phyloP scores from a whole-genome alignment of 192 early-diverging fungal genomes.

The Rhizophagus clarus region DNA sequence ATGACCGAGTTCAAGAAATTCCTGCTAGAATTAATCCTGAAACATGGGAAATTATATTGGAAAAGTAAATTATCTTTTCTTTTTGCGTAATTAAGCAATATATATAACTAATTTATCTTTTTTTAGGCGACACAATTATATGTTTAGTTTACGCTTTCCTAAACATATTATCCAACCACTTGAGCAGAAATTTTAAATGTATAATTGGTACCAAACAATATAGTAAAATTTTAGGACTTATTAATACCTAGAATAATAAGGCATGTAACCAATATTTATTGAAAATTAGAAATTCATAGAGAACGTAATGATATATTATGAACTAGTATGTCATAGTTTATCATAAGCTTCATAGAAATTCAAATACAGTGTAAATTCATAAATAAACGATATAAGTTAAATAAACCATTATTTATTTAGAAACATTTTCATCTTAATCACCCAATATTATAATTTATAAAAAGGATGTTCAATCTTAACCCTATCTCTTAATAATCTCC shows the following conservation, averaged over 20 bases:
- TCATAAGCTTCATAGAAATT: no score
- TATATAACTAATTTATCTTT: not conserved
- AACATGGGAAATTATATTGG: constrained; percentile 53
- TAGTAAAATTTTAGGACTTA: not conserved
- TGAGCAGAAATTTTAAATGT: constrained; percentile 56
- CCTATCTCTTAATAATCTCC: constrained; percentile 61
- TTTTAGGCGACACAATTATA: constrained; percentile 38
- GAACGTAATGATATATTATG: no score
- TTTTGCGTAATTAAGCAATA: no score
- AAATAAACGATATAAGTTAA: no score
- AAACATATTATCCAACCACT: constrained; percentile 61
- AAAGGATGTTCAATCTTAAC: constrained; percentile 1
- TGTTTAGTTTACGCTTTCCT: constrained; percentile 57
- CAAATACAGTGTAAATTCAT: no score
- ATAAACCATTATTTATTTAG: no score
- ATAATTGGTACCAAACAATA: not conserved
- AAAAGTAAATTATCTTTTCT: constrained; percentile 38
- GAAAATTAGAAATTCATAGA: no score
- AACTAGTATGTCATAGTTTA: no score
- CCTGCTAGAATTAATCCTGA: constrained; percentile 51
- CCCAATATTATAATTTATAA: not conserved
- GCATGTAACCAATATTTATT: not conserved
- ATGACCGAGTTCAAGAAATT: constrained; percentile 49
- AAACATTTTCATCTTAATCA: no score
- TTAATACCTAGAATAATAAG: not conserved